Conservation (phyloP, 2,329 filamentous ascomycete species). For the Amesomyces nigricolor region DNA sequence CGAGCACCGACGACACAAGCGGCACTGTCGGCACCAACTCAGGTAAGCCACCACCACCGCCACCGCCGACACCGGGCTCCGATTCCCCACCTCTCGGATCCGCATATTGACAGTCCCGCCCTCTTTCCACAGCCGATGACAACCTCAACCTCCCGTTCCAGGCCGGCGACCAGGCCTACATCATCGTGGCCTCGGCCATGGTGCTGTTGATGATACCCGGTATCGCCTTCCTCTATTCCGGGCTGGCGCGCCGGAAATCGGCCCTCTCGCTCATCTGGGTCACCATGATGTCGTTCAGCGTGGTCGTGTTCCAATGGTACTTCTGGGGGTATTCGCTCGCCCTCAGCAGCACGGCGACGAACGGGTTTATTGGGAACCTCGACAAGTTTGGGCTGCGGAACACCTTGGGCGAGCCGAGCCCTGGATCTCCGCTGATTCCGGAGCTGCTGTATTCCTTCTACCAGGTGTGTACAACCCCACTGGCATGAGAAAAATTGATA, state of each 20-base stretch:
- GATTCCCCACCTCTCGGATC: neutral
- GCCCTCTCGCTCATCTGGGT: slow-evolving; percentile 97
- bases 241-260: slow-evolving; percentile 94
- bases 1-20: slow-evolving; percentile 14
- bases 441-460: slow-evolving; percentile 93
- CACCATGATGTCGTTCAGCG: slow-evolving; percentile 86
- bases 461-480: slow-evolving; percentile 53
- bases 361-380: slow-evolving; percentile 87
- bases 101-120: neutral
- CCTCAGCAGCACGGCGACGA: slow-evolving; percentile 75
- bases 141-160: slow-evolving; percentile 97
- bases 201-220: slow-evolving; percentile 95
- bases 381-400: slow-evolving; percentile 84
- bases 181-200: slow-evolving; percentile 84
- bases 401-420: slow-evolving; percentile 76
- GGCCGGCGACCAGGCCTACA: slow-evolving; percentile 88
- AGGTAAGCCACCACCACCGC: slow-evolving; percentile 10
- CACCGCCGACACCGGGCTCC: neutral
- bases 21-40: slow-evolving; percentile 9
- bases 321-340: slow-evolving; percentile 98
- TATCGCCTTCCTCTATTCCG: slow-evolving; percentile 95
- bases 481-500: no score
- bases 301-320: slow-evolving; percentile 97
- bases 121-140: slow-evolving; percentile 54
- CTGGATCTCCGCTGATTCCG: slow-evolving; percentile 80